A percentile compares a stretch with the other conserved stretches of the same genome.
Conservation (phyloP, 495 filamentous ascomycete genomes). For the Darksidea phi region DNA sequence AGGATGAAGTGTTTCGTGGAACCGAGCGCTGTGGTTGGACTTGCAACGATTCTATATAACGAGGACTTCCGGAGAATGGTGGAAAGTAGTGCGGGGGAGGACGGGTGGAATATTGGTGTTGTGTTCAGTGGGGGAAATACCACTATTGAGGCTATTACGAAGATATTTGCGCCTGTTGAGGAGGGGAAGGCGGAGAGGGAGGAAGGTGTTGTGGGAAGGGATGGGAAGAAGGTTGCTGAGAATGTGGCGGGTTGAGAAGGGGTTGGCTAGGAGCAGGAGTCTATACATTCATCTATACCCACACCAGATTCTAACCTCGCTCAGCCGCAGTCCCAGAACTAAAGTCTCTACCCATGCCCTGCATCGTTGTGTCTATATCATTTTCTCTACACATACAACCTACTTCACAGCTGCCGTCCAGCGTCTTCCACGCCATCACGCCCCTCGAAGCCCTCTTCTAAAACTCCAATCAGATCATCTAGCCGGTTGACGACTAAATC, state of each 20-base stretch:
- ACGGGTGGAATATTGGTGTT: constrained; percentile 83
- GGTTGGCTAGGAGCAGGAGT: too few relatives aligned
- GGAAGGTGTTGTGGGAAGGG: constrained; percentile 42
- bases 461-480: constrained; percentile 41
- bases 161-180: constrained; percentile 53
- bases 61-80: constrained; percentile 76
- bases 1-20: constrained; percentile 90
- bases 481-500: constrained; percentile 51
- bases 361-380: too few relatives aligned
- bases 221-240: constrained; percentile 47
- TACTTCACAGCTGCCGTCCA: too few relatives aligned
- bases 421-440: too few relatives aligned
- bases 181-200: constrained; percentile 40
- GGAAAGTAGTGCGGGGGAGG: constrained; percentile 65
- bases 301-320: too few relatives aligned
- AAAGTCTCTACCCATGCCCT: too few relatives aligned
- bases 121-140: constrained; percentile 92
- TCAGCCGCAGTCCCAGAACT: too few relatives aligned
- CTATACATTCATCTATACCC: too few relatives aligned
- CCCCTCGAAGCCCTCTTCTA: constrained; percentile 41
- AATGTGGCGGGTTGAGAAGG: constrained; percentile 49
- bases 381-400: constrained; percentile 22
- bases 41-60: constrained; percentile 81
- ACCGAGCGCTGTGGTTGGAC: constrained; percentile 79
- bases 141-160: constrained; percentile 70